These are phyloP conservation scores for Suhomyces wounanorum DNA, from an alignment of 1,139 yeast genomes.

Conservation along the genomic window DNA sequence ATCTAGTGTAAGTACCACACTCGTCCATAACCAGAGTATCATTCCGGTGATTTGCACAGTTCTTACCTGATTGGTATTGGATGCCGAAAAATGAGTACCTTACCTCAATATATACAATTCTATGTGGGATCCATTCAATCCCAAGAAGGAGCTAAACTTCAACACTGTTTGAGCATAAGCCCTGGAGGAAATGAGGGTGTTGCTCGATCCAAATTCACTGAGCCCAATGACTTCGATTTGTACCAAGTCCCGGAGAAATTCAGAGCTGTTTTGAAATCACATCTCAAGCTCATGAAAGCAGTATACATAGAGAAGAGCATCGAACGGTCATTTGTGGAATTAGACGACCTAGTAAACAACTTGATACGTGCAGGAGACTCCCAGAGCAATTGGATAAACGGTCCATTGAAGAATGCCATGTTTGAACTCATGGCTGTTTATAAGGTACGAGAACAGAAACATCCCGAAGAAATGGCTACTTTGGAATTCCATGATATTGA, in stretches of 20 bases:
- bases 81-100: constrained; percentile 8
- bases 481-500: constrained; percentile 17
- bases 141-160: constrained; percentile 25
- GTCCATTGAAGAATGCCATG: constrained; percentile 56
- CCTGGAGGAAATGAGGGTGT: constrained; percentile 34
- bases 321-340: constrained; percentile 39
- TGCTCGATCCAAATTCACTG: constrained; percentile 29
- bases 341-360: constrained; percentile 46
- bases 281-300: constrained; percentile 42
- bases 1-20: background rate
- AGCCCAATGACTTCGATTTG: constrained; percentile 45
- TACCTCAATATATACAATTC: constrained; percentile 25
- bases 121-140: constrained; percentile 21
- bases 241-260: constrained; percentile 40
- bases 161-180: constrained; percentile 35
- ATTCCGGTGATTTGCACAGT: too few relatives aligned
- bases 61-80: background rate
- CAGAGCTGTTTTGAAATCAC: constrained; percentile 32
- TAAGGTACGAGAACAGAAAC: constrained; percentile 36
- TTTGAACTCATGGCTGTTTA: constrained; percentile 56
- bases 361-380: constrained; percentile 64
- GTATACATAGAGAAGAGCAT: constrained; percentile 40
- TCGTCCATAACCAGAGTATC: too few relatives aligned
- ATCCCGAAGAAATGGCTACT: constrained; percentile 30
- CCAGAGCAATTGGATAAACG: constrained; percentile 68